Percentiles rank a stretch among this genome's conserved stretches.
Conservation (phyloP, 208 protist species). For the Trichomonas tenax region DNA sequence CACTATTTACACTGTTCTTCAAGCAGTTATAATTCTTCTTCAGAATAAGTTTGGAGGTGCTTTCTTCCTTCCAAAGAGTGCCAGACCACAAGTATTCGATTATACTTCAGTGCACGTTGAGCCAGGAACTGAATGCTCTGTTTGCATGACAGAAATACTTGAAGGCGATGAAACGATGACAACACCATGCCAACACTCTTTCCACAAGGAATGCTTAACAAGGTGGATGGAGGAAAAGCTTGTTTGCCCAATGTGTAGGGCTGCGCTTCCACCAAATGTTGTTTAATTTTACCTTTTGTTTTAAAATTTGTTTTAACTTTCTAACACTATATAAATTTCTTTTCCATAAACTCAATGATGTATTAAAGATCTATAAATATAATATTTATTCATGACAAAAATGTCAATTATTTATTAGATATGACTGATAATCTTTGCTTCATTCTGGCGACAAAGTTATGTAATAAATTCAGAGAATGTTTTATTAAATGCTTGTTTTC, state of each 20-base stretch:
- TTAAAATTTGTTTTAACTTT: no score
- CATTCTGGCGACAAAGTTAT: no score
- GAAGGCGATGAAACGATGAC: background rate
- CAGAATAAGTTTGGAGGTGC: background rate
- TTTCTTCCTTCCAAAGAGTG: background rate
- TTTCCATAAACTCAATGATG: no score
- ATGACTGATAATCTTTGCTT: no score
- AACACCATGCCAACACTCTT: background rate
- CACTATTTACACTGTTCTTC: background rate
- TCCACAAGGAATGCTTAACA: background rate
- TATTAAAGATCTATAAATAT: no score
- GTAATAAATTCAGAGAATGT: no score
- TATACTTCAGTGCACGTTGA: background rate
- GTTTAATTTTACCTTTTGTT: no score
- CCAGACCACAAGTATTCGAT: background rate
- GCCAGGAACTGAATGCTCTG: background rate
- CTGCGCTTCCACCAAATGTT: background rate
- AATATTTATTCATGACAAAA: no score
- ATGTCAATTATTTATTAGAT: no score
- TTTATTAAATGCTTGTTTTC: no score
- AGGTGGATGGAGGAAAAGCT: conserved; percentile 9
- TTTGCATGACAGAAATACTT: background rate
- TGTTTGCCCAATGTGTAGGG: background rate
- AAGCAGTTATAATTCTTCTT: background rate
- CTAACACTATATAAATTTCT: no score